These are phyloP conservation scores for Centella asiatica DNA, from an alignment of 129 eudicot genomes.

Conservation along the genomic window DNA sequence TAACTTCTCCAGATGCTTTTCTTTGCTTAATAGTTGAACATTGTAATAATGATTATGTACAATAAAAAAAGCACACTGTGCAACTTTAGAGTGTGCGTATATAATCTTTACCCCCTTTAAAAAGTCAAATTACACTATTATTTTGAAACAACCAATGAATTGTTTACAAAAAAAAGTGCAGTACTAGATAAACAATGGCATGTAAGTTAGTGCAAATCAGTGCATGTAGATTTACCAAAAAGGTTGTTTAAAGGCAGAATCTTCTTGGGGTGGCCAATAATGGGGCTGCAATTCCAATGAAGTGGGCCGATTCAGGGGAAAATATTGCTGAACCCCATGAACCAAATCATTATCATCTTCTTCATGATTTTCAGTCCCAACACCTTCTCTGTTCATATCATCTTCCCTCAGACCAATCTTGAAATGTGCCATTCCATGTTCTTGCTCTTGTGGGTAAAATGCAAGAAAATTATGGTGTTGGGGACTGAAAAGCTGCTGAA, in stretches of 20 bases:
- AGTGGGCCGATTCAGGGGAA: constrained; percentile 15
- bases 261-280: constrained; percentile 27
- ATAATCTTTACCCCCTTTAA: not conserved
- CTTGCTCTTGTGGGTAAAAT: not conserved
- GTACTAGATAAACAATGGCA: not conserved
- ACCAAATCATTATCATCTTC: constrained; percentile 11
- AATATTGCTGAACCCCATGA: constrained; percentile 26
- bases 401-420: constrained; percentile 15
- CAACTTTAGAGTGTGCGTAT: too few relatives aligned
- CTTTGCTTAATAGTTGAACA: too few relatives aligned
- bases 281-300: constrained; percentile 21
- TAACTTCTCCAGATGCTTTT: too few relatives aligned
- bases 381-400: not conserved
- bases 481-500: not conserved
- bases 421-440: not conserved
- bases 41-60: not conserved
- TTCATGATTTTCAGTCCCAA: constrained; percentile 1
- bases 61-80: not conserved
- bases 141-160: not conserved
- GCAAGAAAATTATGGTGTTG: not conserved
- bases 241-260: constrained; percentile 24
- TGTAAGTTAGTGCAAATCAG: not conserved
- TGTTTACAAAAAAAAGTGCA: not conserved
- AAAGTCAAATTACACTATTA: not conserved
- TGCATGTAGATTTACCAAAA: constrained; percentile 25